phyloP scores from a whole-genome alignment of 805 yeast genomes.

The Metschnikowia noctiluminum region DNA sequence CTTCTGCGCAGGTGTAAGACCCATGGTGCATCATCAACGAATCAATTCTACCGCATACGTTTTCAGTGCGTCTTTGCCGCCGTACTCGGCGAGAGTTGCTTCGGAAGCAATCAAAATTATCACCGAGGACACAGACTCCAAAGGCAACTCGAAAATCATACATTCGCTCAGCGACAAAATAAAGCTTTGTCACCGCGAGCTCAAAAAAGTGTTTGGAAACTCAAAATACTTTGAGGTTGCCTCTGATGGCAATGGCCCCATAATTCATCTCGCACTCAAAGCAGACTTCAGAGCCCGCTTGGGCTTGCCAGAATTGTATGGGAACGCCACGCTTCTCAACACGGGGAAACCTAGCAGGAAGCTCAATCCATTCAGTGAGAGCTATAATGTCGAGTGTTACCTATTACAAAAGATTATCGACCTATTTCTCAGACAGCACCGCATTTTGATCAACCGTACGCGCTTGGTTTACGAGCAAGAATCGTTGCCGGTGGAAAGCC shows the following conservation, averaged over 20 bases:
- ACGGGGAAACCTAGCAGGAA: slow-evolving; percentile 46
- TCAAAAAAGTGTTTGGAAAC: slow-evolving; percentile 36
- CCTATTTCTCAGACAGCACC: slow-evolving; percentile 45
- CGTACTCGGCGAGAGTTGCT: slow-evolving; percentile 73
- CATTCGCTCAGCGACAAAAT: slow-evolving; percentile 41
- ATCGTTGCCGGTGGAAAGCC: slow-evolving; percentile 26
- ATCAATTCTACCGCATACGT: slow-evolving; percentile 87
- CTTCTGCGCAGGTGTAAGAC: slow-evolving; percentile 80
- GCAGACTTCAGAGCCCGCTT: slow-evolving; percentile 43
- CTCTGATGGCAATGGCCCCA: slow-evolving; percentile 61
- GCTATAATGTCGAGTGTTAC: slow-evolving; percentile 52
- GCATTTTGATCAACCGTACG: slow-evolving; percentile 61
- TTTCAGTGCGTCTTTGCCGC: slow-evolving; percentile 92
- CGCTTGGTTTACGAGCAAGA: slow-evolving; percentile 66
- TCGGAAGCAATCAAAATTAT: slow-evolving; percentile 53
- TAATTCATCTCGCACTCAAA: slow-evolving; percentile 61
- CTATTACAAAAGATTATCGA: slow-evolving; percentile 68
- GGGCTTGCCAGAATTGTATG: slow-evolving; percentile 48
- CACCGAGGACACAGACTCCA: slow-evolving; percentile 24
- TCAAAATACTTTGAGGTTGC: slow-evolving; percentile 47
- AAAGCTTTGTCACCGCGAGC: slow-evolving; percentile 33
- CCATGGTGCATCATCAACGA: slow-evolving; percentile 89
- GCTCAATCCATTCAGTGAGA: slow-evolving; percentile 38
- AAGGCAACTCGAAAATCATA: slow-evolving; percentile 35
- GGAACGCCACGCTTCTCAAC: slow-evolving; percentile 41